Conservation (phyloP, 805 yeast genomes). For the Saccharomycopsis fermentans region DNA sequence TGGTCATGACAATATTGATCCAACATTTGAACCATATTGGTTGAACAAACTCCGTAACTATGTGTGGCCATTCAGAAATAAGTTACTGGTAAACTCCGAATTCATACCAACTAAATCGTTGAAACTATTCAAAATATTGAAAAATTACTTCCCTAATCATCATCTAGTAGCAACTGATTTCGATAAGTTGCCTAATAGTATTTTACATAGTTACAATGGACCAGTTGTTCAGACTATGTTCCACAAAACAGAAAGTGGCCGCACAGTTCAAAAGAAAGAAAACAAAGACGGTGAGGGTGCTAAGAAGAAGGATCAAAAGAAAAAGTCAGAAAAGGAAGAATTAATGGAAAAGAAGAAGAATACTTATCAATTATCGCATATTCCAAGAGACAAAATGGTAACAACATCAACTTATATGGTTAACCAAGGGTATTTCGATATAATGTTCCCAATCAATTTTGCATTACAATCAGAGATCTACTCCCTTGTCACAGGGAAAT, state of each 20-base stretch:
- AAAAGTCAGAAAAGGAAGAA: background rate
- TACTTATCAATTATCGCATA: conserved; percentile 9
- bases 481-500: conserved; percentile 50
- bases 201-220: conserved; percentile 20
- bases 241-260: background rate
- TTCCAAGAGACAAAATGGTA: conserved; percentile 44
- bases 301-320: background rate
- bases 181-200: conserved; percentile 30
- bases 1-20: background rate
- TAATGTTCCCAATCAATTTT: conserved; percentile 80
- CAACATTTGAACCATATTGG: conserved; percentile 17
- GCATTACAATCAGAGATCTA: conserved; percentile 51
- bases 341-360: conserved; percentile 5
- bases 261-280: background rate
- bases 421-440: conserved; percentile 79
- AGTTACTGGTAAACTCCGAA: conserved; percentile 55
- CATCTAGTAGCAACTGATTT: conserved; percentile 68
- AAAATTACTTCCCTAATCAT: conserved; percentile 64
- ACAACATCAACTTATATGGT: conserved; percentile 68
- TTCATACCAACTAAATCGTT: conserved; percentile 71
- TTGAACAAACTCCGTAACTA: conserved; percentile 37
- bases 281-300: background rate
- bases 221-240: conserved; percentile 19
- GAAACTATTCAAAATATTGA: conserved; percentile 53
- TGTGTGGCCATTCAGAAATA: conserved; percentile 55